phyloP scores from a whole-genome alignment of 2,329 filamentous ascomycete genomes.

The Laburnicola sp. region DNA sequence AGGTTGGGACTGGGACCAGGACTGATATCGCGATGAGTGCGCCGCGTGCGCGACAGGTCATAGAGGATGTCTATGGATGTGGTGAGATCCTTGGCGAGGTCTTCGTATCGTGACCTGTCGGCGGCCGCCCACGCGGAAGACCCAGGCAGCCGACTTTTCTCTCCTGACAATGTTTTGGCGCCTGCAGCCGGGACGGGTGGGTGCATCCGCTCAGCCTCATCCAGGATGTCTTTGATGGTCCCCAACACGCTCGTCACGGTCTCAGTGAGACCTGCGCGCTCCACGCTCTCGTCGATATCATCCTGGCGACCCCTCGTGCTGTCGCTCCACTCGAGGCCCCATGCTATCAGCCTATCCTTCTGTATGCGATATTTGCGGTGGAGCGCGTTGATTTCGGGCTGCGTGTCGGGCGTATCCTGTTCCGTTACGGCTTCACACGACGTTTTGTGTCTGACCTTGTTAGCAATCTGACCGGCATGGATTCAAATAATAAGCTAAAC shows the following conservation, averaged over 20 bases:
- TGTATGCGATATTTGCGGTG: constrained; percentile 79
- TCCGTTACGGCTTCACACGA: constrained; percentile 71
- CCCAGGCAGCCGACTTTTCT: constrained; percentile 40
- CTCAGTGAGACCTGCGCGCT: constrained; percentile 70
- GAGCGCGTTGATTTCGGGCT: constrained; percentile 69
- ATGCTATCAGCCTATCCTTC: constrained; percentile 75
- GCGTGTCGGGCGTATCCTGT: constrained; percentile 60
- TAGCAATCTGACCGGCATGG: background rate
- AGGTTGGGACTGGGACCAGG: constrained; percentile 22
- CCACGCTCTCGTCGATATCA: constrained; percentile 72
- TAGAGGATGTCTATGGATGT: constrained; percentile 79
- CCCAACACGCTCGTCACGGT: constrained; percentile 77
- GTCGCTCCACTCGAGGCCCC: constrained; percentile 82
- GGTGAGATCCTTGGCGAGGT: constrained; percentile 73
- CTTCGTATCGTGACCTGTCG: constrained; percentile 76
- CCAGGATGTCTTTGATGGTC: constrained; percentile 78
- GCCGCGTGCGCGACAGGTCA: constrained; percentile 70
- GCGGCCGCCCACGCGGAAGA: constrained; percentile 53
- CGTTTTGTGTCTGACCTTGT: constrained; percentile 68
- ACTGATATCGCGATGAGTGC: constrained; percentile 39
- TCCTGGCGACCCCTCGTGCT: constrained; percentile 60
- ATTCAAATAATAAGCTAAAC: background rate
- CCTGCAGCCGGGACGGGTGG: constrained; percentile 48
- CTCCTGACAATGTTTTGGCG: constrained; percentile 35
- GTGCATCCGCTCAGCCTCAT: constrained; percentile 75